Evolutionary conservation across 2,329 filamentous ascomycete species (phyloP).

Genomic region (Pseudogymnoascus sp.): DNA sequence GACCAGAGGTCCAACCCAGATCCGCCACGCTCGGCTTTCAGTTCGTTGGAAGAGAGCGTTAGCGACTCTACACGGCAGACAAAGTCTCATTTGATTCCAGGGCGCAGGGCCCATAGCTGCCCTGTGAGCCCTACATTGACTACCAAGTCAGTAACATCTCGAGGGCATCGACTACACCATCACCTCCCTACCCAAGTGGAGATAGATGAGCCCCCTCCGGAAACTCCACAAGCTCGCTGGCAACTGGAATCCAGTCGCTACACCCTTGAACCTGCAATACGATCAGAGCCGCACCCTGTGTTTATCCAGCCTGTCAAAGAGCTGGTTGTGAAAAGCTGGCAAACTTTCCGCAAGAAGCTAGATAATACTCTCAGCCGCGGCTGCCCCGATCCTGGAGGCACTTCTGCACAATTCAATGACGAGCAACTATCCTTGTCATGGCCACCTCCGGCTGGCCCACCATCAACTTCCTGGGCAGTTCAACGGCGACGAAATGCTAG

Average conservation of each 20-base stretch:
- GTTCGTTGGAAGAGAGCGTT: not conserved
- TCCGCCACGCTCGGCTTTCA: not conserved
- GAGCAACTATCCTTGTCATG: not conserved
- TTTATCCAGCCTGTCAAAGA: constrained; percentile 27
- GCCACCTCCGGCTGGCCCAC: not conserved
- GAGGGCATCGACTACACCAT: not conserved
- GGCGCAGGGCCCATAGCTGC: not conserved
- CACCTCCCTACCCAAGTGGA: constrained; percentile 12
- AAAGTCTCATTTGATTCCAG: not conserved
- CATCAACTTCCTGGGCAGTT: not conserved
- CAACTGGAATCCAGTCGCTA: constrained; percentile 10
- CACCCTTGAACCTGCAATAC: constrained; percentile 20
- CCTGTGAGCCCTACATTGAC: not conserved
- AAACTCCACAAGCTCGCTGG: constrained; percentile 4
- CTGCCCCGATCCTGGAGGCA: not conserved
- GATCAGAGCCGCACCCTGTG: constrained; percentile 24
- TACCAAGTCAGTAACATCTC: not conserved
- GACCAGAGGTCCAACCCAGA: not conserved
- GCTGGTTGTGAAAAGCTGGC: constrained; percentile 25
- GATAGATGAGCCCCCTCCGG: constrained; percentile 12
- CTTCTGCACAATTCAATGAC: not conserved
- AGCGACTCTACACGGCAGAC: not conserved
- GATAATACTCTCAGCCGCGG: constrained; percentile 20
- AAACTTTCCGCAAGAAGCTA: constrained; percentile 20
- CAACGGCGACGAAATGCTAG: constrained; percentile 21